Percentiles rank a stretch among this genome's conserved stretches.
phyloP scores from a whole-genome alignment of 2,329 filamentous ascomycete species.

The Boeremia lycopersici region DNA sequence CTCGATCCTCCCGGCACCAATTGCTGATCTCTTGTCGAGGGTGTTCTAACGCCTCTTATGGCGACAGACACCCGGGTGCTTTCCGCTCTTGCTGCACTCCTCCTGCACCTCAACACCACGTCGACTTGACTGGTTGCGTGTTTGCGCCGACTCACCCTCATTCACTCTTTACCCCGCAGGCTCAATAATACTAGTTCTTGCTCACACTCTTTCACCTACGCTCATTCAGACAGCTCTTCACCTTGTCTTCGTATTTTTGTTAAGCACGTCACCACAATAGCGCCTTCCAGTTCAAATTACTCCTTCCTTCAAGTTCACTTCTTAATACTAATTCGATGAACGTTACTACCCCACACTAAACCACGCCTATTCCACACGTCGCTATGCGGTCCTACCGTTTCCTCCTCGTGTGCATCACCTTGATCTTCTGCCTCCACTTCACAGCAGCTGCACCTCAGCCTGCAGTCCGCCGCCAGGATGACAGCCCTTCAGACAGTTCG shows the following conservation, averaged over 20 bases:
- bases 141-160: constrained; percentile 30
- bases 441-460: constrained; percentile 29
- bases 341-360: constrained; percentile 21
- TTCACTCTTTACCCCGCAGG: constrained; percentile 24
- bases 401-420: constrained; percentile 33
- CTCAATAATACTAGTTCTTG: constrained; percentile 24
- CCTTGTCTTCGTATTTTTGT: constrained; percentile 19
- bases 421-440: constrained; percentile 35
- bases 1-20: constrained; percentile 26
- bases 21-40: constrained; percentile 32
- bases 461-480: constrained; percentile 41
- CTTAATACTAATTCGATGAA: constrained; percentile 37
- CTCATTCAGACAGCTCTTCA: constrained; percentile 10
- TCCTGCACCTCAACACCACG: constrained; percentile 31
- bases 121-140: constrained; percentile 31
- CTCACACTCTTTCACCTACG: constrained; percentile 15
- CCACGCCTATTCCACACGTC: constrained; percentile 14
- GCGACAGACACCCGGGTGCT: constrained; percentile 28
- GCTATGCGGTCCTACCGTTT: constrained; percentile 38
- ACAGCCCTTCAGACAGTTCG: constrained; percentile 21
- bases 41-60: constrained; percentile 30
- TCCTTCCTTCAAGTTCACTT: not conserved
- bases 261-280: constrained; percentile 18
- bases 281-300: constrained; percentile 13
- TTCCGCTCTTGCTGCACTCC: constrained; percentile 30